Conservation (phyloP, 1,284 basidiomycete genomes). For the Thelephora terrestris region DNA sequence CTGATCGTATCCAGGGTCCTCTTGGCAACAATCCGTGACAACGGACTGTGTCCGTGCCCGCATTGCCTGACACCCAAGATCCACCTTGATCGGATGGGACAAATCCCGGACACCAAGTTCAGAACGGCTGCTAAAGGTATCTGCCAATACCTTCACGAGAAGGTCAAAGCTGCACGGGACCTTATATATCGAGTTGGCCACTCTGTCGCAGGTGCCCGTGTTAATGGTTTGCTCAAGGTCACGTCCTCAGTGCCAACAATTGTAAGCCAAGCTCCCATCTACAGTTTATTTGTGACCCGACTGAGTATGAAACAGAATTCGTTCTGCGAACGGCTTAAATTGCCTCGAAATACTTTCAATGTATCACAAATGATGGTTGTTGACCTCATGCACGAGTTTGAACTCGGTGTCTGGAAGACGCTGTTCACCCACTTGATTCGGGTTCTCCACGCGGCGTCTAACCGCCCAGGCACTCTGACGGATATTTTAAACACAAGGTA, state of each 20-base stretch:
- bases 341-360: constrained; percentile 7
- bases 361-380: constrained; percentile 13
- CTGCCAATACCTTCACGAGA: too few species aligned
- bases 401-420: constrained; percentile 20
- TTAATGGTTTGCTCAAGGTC: background rate
- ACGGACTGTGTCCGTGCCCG: constrained; percentile 20
- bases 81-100: constrained; percentile 9
- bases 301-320: constrained; percentile 19
- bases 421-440: constrained; percentile 17
- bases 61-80: constrained; percentile 17
- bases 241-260: background rate
- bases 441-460: constrained; percentile 12
- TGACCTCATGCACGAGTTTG: too few species aligned
- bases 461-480: too few species aligned
- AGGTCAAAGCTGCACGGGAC: too few species aligned
- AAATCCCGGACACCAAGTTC: constrained; percentile 1
- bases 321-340: constrained; percentile 18
- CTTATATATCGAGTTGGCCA: too few species aligned
- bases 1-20: constrained; percentile 5
- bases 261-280: background rate
- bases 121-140: background rate
- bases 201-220: too few species aligned
- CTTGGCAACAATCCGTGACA: constrained; percentile 9
- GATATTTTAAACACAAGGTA: too few species aligned
- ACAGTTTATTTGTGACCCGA: too few species aligned